phyloP scores from a whole-genome alignment of 1,284 basidiomycete genomes.

The Sanguinoderma infundibulare region DNA sequence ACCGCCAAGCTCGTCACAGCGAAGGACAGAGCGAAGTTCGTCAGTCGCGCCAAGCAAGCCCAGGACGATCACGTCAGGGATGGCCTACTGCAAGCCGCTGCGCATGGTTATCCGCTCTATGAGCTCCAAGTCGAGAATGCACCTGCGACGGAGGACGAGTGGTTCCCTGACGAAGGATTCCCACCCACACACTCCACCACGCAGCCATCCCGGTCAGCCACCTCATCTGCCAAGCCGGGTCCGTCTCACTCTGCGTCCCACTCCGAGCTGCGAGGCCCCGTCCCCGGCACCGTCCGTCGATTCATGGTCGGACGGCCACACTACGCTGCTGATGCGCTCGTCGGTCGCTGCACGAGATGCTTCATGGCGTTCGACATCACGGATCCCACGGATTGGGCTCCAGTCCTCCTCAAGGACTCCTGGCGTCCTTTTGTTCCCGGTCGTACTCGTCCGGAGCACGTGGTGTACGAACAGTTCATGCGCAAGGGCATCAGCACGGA shows the following conservation, averaged over 20 bases:
- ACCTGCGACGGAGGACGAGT: background rate
- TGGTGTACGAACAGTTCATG: conserved; percentile 2
- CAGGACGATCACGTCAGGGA: background rate
- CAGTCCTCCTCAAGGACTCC: conserved; percentile 12
- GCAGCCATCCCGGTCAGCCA: background rate
- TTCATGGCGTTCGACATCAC: conserved; percentile 8
- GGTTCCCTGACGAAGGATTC: background rate
- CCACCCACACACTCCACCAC: background rate
- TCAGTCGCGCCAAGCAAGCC: background rate
- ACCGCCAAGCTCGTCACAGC: background rate
- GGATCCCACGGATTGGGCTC: background rate
- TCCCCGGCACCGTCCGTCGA: background rate
- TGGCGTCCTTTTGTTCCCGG: conserved; percentile 9
- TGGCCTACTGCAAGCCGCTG: background rate
- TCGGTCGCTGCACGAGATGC: conserved; percentile 10
- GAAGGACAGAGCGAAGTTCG: background rate
- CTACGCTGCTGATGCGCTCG: conserved; percentile 1
- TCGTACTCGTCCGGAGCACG: conserved; percentile 8
- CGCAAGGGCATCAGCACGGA: background rate
- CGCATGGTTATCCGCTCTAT: background rate
- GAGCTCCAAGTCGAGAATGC: background rate
- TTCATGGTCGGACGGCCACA: conserved; percentile 8
- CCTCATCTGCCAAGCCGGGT: background rate
- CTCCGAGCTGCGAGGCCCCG: background rate
- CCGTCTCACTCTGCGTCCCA: background rate